Percentiles rank a stretch among this genome's conserved stretches.
Evolutionary conservation across 2,329 filamentous ascomycete species (phyloP).

Genomic region (Daldinia sp.): DNA sequence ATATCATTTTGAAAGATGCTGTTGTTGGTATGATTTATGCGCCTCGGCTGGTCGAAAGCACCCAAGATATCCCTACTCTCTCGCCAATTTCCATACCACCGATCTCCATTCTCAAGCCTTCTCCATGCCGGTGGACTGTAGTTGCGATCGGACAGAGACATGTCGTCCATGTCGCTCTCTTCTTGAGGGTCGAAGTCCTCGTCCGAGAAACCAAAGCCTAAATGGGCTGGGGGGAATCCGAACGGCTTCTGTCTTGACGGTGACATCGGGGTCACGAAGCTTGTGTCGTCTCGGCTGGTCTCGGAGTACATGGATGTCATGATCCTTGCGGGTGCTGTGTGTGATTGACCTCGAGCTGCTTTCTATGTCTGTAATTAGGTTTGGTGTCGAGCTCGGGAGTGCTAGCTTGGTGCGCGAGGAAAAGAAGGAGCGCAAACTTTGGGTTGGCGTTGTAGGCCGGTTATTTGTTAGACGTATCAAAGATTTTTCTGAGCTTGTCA

Average conservation of each 20-base stretch:
- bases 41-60: constrained; percentile 52
- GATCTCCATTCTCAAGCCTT: constrained; percentile 69
- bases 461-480: constrained; percentile 44
- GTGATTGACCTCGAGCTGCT: constrained; percentile 5
- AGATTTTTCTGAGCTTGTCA: constrained; percentile 35
- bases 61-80: constrained; percentile 66
- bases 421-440: constrained; percentile 49
- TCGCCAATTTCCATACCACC: constrained; percentile 72
- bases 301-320: constrained; percentile 55
- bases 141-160: constrained; percentile 63
- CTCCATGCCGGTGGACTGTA: constrained; percentile 72
- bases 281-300: constrained; percentile 68
- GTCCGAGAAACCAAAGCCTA: constrained; percentile 57
- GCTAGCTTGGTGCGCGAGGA: constrained; percentile 45
- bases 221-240: constrained; percentile 58
- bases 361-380: constrained; percentile 18
- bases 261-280: constrained; percentile 58
- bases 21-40: constrained; percentile 34
- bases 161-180: constrained; percentile 59
- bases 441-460: constrained; percentile 40
- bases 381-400: constrained; percentile 33
- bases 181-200: constrained; percentile 55
- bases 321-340: constrained; percentile 11
- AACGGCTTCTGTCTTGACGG: constrained; percentile 53
- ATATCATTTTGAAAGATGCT: constrained; percentile 51